These are phyloP conservation scores for Favolaschia claudopus DNA, from an alignment of 768 basidiomycete genomes.

Conservation along the genomic window DNA sequence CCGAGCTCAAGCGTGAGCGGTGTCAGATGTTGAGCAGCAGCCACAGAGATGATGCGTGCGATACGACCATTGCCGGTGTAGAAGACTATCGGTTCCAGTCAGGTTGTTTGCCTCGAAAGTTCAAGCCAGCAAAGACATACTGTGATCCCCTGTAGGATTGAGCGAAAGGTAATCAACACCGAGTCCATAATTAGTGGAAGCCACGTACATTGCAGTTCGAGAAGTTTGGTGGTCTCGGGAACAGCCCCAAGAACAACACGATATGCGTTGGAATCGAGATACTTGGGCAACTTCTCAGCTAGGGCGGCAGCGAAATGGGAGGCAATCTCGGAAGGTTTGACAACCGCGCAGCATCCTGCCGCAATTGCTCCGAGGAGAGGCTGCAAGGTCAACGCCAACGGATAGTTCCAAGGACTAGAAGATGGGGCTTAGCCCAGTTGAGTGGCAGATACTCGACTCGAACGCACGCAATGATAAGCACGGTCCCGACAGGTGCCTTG, in stretches of 20 bases:
- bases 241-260: conserved; percentile 53
- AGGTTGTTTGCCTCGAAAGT: conserved; percentile 25
- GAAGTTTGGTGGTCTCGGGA: conserved; percentile 35
- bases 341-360: conserved; percentile 55
- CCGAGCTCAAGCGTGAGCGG: conserved; percentile 45
- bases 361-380: conserved; percentile 39
- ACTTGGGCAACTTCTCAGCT: conserved; percentile 52
- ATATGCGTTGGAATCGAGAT: conserved; percentile 53
- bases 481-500: conserved; percentile 68
- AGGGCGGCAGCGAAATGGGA: conserved; percentile 47
- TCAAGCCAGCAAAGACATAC: conserved; percentile 24
- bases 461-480: conserved; percentile 66
- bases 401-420: conserved; percentile 17
- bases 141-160: conserved; percentile 16
- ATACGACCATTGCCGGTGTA: conserved; percentile 32
- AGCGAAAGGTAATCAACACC: background rate
- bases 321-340: conserved; percentile 58
- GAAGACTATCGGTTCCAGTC: background rate
- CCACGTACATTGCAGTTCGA: conserved; percentile 26
- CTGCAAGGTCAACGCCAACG: background rate
- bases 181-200: background rate
- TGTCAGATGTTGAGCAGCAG: conserved; percentile 44
- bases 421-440: background rate
- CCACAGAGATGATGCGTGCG: conserved; percentile 40
- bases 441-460: conserved; percentile 11